phyloP scores from a whole-genome alignment of 192 early-diverging fungal genomes.

The Entomortierella chlamydospora region DNA sequence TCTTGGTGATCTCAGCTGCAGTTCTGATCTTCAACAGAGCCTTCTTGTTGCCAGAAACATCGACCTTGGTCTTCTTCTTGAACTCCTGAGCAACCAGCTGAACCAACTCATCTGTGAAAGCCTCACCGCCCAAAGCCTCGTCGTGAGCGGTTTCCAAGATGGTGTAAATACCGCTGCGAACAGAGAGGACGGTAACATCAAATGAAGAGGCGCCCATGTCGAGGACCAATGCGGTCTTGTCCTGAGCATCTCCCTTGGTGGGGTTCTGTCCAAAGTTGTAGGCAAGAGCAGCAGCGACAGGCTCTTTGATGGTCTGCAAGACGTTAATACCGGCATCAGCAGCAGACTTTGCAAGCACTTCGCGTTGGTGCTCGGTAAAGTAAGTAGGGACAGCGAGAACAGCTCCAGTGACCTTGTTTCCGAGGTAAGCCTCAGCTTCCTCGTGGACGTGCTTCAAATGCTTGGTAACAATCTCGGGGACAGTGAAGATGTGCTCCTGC shows the following conservation, averaged over 20 bases:
- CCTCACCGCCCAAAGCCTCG: constrained; percentile 82
- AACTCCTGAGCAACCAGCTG: constrained; percentile 88
- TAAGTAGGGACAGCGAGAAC: constrained; percentile 91
- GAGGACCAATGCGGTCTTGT: constrained; percentile 85
- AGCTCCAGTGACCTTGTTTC: constrained; percentile 78
- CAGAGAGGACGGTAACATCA: constrained; percentile 82
- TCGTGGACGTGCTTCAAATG: constrained; percentile 85
- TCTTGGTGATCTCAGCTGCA: constrained; percentile 93
- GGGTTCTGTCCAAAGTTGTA: constrained; percentile 75
- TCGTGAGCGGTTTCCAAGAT: constrained; percentile 84
- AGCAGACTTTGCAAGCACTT: constrained; percentile 74
- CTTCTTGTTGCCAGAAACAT: constrained; percentile 79
- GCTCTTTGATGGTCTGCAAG: constrained; percentile 87
- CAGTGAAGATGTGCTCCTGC: constrained; percentile 71
- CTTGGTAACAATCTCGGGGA: constrained; percentile 80
- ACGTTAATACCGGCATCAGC: constrained; percentile 83
- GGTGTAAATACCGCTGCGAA: constrained; percentile 86
- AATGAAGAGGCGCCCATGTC: constrained; percentile 91
- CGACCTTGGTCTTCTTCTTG: constrained; percentile 85
- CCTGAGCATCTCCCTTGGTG: constrained; percentile 64
- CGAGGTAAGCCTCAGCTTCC: constrained; percentile 91
- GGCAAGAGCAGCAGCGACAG: constrained; percentile 89
- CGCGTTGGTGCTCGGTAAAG: constrained; percentile 79
- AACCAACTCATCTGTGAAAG: constrained; percentile 87
- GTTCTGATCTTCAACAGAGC: constrained; percentile 84